Evolutionary conservation across 1,139 yeast species (phyloP).

Genomic region (Pichia sp.): DNA sequence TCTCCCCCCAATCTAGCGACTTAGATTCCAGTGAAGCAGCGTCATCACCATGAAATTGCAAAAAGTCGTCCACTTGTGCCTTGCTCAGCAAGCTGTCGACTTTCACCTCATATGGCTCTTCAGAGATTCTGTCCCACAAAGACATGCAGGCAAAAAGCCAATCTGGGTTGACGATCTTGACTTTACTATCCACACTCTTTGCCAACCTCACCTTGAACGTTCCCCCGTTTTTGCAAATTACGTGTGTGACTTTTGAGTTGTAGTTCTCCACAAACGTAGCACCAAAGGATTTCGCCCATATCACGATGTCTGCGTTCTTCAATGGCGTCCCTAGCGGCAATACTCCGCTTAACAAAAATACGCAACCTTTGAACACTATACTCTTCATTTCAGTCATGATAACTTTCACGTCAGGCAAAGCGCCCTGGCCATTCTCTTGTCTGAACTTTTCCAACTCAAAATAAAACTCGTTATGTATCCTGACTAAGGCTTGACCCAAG

Average conservation of each 20-base stretch:
- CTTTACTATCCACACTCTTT: constrained; percentile 56
- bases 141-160: constrained; percentile 89
- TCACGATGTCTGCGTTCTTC: constrained; percentile 75
- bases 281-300: constrained; percentile 91
- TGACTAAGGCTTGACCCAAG: constrained; percentile 57
- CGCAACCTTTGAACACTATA: constrained; percentile 61
- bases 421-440: constrained; percentile 5
- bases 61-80: constrained; percentile 42
- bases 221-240: constrained; percentile 71
- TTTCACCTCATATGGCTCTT: constrained; percentile 52
- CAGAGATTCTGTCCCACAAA: constrained; percentile 69
- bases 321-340: constrained; percentile 73
- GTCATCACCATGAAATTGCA: constrained; percentile 28
- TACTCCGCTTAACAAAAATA: constrained; percentile 78
- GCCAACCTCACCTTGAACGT: constrained; percentile 78
- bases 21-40: constrained; percentile 19
- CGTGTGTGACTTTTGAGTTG: constrained; percentile 76
- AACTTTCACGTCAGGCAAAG: constrained; percentile 52
- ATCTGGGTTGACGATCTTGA: constrained; percentile 81
- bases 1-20: constrained; percentile 47
- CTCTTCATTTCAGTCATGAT: constrained; percentile 72
- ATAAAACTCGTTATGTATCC: constrained; percentile 68
- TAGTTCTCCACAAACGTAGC: constrained; percentile 78
- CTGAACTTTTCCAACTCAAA: constrained; percentile 37
- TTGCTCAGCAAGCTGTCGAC: constrained; percentile 43